A percentile compares a stretch with the other conserved stretches of the same genome.
Evolutionary conservation across 495 filamentous ascomycete species (phyloP).

Genomic region (Aspergillus steynii): DNA sequence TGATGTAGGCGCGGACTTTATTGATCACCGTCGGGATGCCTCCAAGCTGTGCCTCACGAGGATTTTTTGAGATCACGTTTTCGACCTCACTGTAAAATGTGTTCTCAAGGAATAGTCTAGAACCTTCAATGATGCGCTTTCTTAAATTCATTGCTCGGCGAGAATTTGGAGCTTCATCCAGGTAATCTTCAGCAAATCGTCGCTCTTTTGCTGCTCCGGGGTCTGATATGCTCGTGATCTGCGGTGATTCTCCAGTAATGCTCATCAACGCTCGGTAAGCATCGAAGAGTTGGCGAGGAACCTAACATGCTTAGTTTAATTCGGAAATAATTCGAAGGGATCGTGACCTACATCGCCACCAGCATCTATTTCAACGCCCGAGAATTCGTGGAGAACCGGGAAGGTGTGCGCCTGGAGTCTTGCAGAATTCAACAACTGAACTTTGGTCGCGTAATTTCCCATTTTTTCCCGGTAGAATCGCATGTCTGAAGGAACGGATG

Average conservation of each 20-base stretch:
- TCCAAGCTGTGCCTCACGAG: conserved; percentile 84
- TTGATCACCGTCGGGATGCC: conserved; percentile 83
- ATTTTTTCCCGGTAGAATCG: conserved; percentile 78
- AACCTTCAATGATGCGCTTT: conserved; percentile 75
- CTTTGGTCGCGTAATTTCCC: conserved; percentile 69
- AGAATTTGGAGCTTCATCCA: conserved; percentile 68
- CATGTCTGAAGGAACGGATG: conserved; percentile 56
- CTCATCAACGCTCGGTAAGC: conserved; percentile 76
- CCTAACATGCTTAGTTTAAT: conserved; percentile 34
- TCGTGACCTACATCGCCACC: conserved; percentile 58
- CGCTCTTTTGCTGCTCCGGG: conserved; percentile 65
- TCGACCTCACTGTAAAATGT: conserved; percentile 73
- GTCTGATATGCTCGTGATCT: conserved; percentile 50
- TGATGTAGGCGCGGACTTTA: conserved; percentile 89
- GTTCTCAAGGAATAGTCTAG: conserved; percentile 72
- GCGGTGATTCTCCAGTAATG: conserved; percentile 67
- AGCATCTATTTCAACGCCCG: conserved; percentile 64
- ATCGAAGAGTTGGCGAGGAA: conserved; percentile 67
- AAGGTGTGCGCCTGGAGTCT: conserved; percentile 64
- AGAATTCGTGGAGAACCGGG: conserved; percentile 72
- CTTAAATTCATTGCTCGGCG: conserved; percentile 59
- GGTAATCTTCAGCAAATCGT: conserved; percentile 71
- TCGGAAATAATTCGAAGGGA: not conserved
- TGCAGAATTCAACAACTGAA: conserved; percentile 71
- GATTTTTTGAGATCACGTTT: conserved; percentile 72